Base-by-base conservation (phyloP, 768 basidiomycete genomes). In the Suillus clintonianus region DNA sequence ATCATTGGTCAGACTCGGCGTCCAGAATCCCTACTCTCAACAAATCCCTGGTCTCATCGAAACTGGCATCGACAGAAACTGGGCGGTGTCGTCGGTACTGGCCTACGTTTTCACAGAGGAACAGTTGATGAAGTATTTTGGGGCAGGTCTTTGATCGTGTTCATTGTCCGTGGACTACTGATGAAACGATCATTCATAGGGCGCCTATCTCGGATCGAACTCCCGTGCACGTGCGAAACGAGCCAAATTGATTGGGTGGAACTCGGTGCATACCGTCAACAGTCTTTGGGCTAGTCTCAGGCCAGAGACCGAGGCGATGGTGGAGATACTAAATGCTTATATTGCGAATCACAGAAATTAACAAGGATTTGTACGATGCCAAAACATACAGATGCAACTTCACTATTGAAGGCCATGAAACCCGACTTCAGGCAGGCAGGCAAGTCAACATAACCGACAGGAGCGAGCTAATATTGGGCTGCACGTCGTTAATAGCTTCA, bases 21-120 rank as follows among this genome's bases (percentile, higher is more conserved):
- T 90, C 41, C 79, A 83, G 39, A 86, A 89, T 66, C 69, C 76
- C 1, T 76, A 81, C 59, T 89, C 87, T 0, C 71, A 77, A 8
- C 85, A 85, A 64, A 81, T 90, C 34, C 87, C 85, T 2, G 27
- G 41, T 0, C 69, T 86, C 5, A 80, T 89, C 61, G 71, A 74
- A 14, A 81, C 81, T 0, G 70, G 81, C 27, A 68, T 88, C 47
- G 74, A 69, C 64, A 79, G 88, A n/a, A 79, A 1, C 79, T 81
- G 36, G 86, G 79, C 0, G 86, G 86, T 14, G 74, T 86, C 67
- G 76, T 89, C 4, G 87, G 88, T 0, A 68, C 9, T 71, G 76
- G 56, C 83, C 84, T 3, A 83, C 80, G 67, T 79, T 1, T 86
- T 86, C 65, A 80, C 80, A 2, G 58, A 59, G 27, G 59, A 53